These are phyloP conservation scores for Pichia sp. DNA, from an alignment of 1,139 yeast species.

Conservation along the genomic window DNA sequence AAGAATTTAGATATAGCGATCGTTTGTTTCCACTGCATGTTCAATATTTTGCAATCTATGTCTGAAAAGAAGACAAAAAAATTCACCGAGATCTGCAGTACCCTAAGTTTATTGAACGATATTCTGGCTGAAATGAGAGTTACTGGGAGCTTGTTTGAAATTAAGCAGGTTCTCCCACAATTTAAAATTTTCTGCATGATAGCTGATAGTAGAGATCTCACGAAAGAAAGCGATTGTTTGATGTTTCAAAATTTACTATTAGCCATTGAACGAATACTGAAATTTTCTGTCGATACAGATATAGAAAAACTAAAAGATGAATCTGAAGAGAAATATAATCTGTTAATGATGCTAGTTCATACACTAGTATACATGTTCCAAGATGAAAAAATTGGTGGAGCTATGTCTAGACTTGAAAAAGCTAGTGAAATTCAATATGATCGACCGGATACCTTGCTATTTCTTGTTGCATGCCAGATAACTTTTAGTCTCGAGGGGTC, in stretches of 20 bases:
- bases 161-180: slow-evolving; percentile 15
- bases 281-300: slow-evolving; percentile 5
- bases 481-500: slow-evolving; percentile 7
- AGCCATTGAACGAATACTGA: slow-evolving; percentile 7
- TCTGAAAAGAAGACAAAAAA: not conserved
- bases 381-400: slow-evolving; percentile 14
- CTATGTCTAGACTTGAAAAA: slow-evolving; percentile 9
- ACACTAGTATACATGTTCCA: slow-evolving; percentile 7
- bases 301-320: slow-evolving; percentile 5
- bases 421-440: not conserved
- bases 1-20: slow-evolving; percentile 15
- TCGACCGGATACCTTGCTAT: slow-evolving; percentile 4
- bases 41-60: slow-evolving; percentile 7
- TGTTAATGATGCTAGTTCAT: slow-evolving; percentile 10
- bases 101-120: slow-evolving; percentile 8
- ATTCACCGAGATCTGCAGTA: not conserved
- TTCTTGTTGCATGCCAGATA: slow-evolving; percentile 12
- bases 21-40: slow-evolving; percentile 18
- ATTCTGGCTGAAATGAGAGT: slow-evolving; percentile 7
- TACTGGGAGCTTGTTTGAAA: slow-evolving; percentile 19
- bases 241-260: slow-evolving; percentile 7
- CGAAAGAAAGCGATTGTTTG: slow-evolving; percentile 3
- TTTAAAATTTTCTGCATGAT: slow-evolving; percentile 10
- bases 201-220: slow-evolving; percentile 1
- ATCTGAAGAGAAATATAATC: slow-evolving; percentile 1